Conservation (phyloP, 352 stramenopile species). For the Globisporangium middletonii region DNA sequence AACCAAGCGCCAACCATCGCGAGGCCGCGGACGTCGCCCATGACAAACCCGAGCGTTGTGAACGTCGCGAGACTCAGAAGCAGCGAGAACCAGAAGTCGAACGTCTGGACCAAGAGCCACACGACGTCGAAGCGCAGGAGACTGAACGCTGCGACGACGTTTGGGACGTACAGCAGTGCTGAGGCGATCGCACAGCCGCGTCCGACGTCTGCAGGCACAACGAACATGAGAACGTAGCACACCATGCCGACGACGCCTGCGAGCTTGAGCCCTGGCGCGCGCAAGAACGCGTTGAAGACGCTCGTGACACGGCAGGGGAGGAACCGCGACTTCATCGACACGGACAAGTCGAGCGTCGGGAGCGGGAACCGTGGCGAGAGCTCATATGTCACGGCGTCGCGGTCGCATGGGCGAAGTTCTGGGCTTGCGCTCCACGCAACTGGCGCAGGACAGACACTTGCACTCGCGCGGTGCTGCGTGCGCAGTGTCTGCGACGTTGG, state of each 20-base stretch:
- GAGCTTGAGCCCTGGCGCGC: slow-evolving; percentile 13
- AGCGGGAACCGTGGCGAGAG: slow-evolving; percentile 8
- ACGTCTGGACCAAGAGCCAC: neutral
- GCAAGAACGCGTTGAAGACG: slow-evolving; percentile 4
- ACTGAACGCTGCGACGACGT: neutral
- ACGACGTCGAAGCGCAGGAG: slow-evolving; percentile 1
- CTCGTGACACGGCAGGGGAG: neutral
- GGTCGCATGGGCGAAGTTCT: too few relatives aligned
- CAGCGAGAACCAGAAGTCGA: slow-evolving; percentile 8
- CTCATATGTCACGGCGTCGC: slow-evolving; percentile 1
- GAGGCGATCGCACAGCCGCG: neutral
- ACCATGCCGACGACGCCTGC: slow-evolving; percentile 9
- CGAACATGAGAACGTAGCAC: neutral
- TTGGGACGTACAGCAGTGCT: neutral
- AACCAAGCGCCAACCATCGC: slow-evolving; percentile 1
- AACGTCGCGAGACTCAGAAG: slow-evolving; percentile 1
- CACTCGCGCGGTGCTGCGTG: too few relatives aligned
- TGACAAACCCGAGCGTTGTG: neutral
- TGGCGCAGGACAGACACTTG: too few relatives aligned
- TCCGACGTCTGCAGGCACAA: neutral
- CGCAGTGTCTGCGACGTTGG: too few relatives aligned
- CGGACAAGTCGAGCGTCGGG: slow-evolving; percentile 11
- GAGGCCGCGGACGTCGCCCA: slow-evolving; percentile 5
- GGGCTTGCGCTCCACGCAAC: too few relatives aligned
- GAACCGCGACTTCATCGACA: slow-evolving; percentile 13